A percentile compares a stretch with the other conserved stretches of the same genome.
These are phyloP conservation scores for Camelina laxa DNA, from an alignment of 345 rosid genomes.

Conservation along the genomic window DNA sequence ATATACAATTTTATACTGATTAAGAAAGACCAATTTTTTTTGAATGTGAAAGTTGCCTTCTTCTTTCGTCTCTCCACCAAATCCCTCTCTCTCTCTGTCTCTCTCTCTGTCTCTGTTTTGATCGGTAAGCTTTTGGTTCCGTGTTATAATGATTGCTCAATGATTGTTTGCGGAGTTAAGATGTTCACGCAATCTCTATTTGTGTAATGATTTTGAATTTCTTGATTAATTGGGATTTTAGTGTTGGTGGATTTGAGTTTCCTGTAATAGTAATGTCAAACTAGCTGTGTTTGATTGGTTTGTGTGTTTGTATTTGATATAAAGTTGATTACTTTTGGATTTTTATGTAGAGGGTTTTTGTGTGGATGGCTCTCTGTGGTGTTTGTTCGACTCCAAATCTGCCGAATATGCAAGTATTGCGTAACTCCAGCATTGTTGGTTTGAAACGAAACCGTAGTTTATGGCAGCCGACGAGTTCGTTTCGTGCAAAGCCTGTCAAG, in stretches of 20 bases:
- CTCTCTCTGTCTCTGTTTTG: neutral
- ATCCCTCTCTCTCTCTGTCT: conserved; percentile 1
- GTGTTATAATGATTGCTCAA: conserved; percentile 5
- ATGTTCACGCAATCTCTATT: neutral
- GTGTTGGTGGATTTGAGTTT: conserved; percentile 1
- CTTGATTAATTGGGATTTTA: neutral
- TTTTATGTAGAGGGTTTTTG: conserved; percentile 7
- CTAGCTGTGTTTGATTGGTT: neutral
- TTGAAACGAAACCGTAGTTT: conserved; percentile 25
- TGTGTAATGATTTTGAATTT: neutral
- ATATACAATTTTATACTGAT: conserved; percentile 20
- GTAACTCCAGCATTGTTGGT: conserved; percentile 43
- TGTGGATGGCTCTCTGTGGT: conserved; percentile 63
- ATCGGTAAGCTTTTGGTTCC: conserved; percentile 33
- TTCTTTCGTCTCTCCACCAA: conserved; percentile 27
- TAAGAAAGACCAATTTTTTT: neutral
- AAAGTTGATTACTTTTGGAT: neutral
- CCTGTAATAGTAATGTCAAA: neutral
- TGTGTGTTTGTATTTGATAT: neutral
- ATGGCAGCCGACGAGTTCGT: conserved; percentile 20
- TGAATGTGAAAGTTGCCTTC: conserved; percentile 28
- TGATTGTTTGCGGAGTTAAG: conserved; percentile 13
- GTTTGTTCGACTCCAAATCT: conserved; percentile 48
- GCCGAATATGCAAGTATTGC: conserved; percentile 45
- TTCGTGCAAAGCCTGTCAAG: conserved; percentile 30